Evolutionary conservation across 1,284 basidiomycete genomes (phyloP).

Genomic region (Calocybe gambosa): DNA sequence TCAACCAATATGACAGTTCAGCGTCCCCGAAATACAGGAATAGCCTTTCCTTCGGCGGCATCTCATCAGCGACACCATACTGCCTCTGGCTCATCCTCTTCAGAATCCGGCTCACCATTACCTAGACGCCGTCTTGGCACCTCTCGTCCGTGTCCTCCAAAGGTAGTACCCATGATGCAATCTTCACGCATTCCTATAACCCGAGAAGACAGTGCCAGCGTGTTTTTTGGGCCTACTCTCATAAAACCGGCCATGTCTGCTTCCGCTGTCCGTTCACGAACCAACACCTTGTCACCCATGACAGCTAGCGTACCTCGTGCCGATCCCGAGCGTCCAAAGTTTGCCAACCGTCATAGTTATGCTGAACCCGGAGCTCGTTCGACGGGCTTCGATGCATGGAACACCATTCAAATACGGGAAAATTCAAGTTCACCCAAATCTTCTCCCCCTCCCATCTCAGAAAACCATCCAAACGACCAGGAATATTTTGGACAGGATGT

Average conservation of each 20-base stretch:
- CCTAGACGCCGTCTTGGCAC: conserved; percentile 38
- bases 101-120: conserved; percentile 41
- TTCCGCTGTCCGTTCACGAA: conserved; percentile 25
- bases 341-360: conserved; percentile 56
- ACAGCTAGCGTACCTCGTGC: conserved; percentile 17
- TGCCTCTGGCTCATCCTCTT: conserved; percentile 30
- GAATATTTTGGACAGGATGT: conserved; percentile 51
- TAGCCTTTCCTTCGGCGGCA: conserved; percentile 27
- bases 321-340: conserved; percentile 23
- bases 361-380: conserved; percentile 33
- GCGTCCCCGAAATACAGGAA: conserved; percentile 24
- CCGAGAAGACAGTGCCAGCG: conserved; percentile 34
- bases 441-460: conserved; percentile 32
- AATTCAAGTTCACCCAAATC: conserved; percentile 41
- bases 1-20: conserved; percentile 14
- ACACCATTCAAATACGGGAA: conserved; percentile 34
- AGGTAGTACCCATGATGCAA: conserved; percentile 14
- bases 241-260: conserved; percentile 19
- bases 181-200: conserved; percentile 25
- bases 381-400: conserved; percentile 35
- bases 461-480: conserved; percentile 19
- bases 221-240: conserved; percentile 70
- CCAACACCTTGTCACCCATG: conserved; percentile 25
- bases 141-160: conserved; percentile 19
- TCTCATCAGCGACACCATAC: conserved; percentile 23